Percentiles rank a stretch among this genome's conserved stretches.
Evolutionary conservation across 2,329 filamentous ascomycete species (phyloP).

Genomic region (Intubia oerlemansii): DNA sequence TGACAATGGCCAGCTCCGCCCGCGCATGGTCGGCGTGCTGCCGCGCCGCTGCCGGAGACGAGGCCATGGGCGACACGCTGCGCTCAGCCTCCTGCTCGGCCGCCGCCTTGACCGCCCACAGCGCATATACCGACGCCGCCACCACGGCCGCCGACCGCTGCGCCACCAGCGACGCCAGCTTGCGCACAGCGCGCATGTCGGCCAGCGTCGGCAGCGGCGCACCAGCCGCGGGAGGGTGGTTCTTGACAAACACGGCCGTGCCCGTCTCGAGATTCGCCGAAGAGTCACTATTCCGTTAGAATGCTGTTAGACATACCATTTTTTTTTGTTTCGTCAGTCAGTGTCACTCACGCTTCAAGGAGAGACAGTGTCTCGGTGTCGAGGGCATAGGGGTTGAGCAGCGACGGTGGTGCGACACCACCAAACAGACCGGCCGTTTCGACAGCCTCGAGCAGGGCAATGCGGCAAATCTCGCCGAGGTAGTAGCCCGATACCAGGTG

Average conservation of each 20-base stretch:
- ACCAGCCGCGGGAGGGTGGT: constrained; percentile 23
- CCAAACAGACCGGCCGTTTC: constrained; percentile 30
- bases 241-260: constrained; percentile 23
- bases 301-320: too few relatives aligned
- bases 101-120: constrained; percentile 32
- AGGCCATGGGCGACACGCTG: neutral
- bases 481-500: constrained; percentile 44
- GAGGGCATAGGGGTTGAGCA: constrained; percentile 31
- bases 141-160: constrained; percentile 37
- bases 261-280: constrained; percentile 21
- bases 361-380: constrained; percentile 40
- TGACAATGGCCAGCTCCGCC: constrained; percentile 16
- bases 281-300: too few relatives aligned
- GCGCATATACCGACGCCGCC: constrained; percentile 33
- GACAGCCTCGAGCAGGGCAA: constrained; percentile 36
- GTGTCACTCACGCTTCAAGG: too few relatives aligned
- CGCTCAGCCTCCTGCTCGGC: constrained; percentile 25
- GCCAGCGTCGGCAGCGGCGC: constrained; percentile 16
- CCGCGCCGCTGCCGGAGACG: too few relatives aligned
- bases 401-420: constrained; percentile 30
- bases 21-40: constrained; percentile 26
- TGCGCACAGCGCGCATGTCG: constrained; percentile 30
- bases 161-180: constrained; percentile 31
- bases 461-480: constrained; percentile 40
- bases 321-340: too few relatives aligned